Base-by-base conservation (phyloP, 2,329 filamentous ascomycete species). In the Dryadomyces quercus-mongolicae region DNA sequence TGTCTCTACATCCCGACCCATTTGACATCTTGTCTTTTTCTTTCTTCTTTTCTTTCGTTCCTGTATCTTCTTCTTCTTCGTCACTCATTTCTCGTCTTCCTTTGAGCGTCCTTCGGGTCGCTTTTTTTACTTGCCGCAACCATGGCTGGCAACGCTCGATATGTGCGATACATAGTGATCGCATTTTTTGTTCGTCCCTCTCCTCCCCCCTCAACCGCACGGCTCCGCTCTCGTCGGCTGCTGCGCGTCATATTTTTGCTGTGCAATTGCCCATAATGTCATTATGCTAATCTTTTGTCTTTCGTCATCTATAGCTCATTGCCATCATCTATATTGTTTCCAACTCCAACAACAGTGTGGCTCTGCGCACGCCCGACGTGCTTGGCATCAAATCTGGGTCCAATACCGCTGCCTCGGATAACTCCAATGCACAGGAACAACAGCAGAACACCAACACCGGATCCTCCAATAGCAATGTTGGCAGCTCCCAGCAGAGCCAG, bases 251-350 rank as follows among this genome's bases (percentile, higher is more conserved):
- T 22, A n/a, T 22, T 2, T 60, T 55, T 34, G 7, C 40, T 16
- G 9, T 16, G 16, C 57, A 40, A 16, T 5, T 12, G 36, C 15
- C 10, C 10, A 40, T 40, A 40, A 40, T 40, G 10, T 13, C 10
- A 40, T 13, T 40, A 40, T 40, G 36, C 36, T 40, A 40, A 40
- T 40, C 10, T 16, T 40, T 31, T 12, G 4, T 12, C 7, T 44
- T 16, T 44, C 42, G 5, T 16, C 42, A 44, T 44, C 18, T n/a
- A 40, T 21, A 83, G 80, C 72, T 81, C 55, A 70, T 94, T 59
- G 75, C 82, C 59, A 74, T 94, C 58, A 78, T 95, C 67, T 93
- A 92, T 73, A 89, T 92, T 71, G 81, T 95, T 65, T 86, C 88
- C 55, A 72, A 74, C 59, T 76, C 75, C 45, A 72, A 68, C 54